Evolutionary conservation across 257 asterid genomes (phyloP), one percentile per base, ranked within the genome.

Genomic region (Voacanga thouarsii): DNA sequence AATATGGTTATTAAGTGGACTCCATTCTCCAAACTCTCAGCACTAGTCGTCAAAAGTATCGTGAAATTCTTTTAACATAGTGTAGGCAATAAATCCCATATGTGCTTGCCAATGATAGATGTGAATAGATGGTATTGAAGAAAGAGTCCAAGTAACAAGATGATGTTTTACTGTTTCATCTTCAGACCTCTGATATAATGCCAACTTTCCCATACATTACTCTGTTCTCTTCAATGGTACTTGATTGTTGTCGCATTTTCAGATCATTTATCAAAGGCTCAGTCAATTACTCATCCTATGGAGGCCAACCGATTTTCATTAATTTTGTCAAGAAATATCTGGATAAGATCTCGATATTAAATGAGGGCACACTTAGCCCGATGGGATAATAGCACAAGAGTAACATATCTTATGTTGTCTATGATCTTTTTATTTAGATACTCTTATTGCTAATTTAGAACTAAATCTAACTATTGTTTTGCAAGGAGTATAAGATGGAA

Each of bases 141-240:
- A 94, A 91, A 88, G 98, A 94, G 79, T 87, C 94, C 0, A 97
- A 94, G 21, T 94, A 94, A 84, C 98, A 92, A 81, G 73, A 94
- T 51, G 92, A 94, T 79, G 98, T 92, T 33, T 88, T 94, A 64
- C 74, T 94, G 47, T 92, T 94, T 79, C 98, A 94, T 86, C 91
- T 94, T 26, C 98, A 94, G 67, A 89, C 92, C 72, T 89, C 98
- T 2, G 97, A 92, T 76, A 92, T 94, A 73, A 94, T 94, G 97
- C 98, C 98, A 0, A 97, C 98, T 45, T 94, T 94, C 72, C 98
- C 98, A 1, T 94, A 90, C 78, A 92, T 94, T 41, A 96, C 98
- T 67, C 97, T 97, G 14, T 94, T 92, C 85, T 94, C 98, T 56
- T 86, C 91, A 59, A 89, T 90, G 95, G 96, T 94, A 53, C 96